phyloP scores from a whole-genome alignment of 805 yeast genomes.

The Soucietia sequanensis region DNA sequence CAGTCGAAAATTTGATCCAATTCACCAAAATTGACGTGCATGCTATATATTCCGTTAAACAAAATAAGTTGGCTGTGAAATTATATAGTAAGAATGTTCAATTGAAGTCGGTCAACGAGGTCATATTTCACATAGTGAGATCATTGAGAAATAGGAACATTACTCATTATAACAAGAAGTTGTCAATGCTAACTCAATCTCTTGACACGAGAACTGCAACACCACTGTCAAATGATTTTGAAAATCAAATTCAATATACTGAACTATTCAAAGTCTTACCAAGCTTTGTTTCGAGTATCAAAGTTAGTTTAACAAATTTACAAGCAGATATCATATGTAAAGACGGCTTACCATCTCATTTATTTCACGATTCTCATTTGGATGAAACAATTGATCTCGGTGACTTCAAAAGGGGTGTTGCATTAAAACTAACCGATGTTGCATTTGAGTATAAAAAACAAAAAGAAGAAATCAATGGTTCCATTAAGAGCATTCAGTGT shows the following conservation, averaged over 20 bases:
- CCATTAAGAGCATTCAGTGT: constrained; percentile 24
- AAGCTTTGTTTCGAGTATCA: constrained; percentile 20
- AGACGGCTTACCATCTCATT: constrained; percentile 38
- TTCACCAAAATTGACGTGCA: constrained; percentile 27
- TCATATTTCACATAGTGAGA: constrained; percentile 34
- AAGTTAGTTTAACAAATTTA: constrained; percentile 22
- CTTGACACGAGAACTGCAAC: constrained; percentile 2
- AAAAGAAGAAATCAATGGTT: constrained; percentile 18
- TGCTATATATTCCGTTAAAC: constrained; percentile 22
- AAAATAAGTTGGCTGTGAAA: constrained; percentile 19
- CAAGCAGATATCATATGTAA: constrained; percentile 38
- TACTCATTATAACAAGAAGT: constrained; percentile 23
- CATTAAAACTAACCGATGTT: constrained; percentile 21
- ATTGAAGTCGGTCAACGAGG: constrained; percentile 35
- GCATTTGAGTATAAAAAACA: constrained; percentile 19
- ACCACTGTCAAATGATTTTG: constrained; percentile 5
- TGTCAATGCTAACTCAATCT: constrained; percentile 8
- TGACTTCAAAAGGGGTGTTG: constrained; percentile 38
- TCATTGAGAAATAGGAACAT: constrained; percentile 29
- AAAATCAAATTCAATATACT: constrained; percentile 7
- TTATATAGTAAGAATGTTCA: constrained; percentile 23
- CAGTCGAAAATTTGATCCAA: constrained; percentile 28
- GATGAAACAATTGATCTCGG: constrained; percentile 31
- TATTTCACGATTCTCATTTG: constrained; percentile 18
- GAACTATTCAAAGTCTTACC: constrained; percentile 36